Evolutionary conservation across 139 green algal species (phyloP), one percentile per base, ranked within the genome.

Genomic region (Chlamydomonas sp.): DNA sequence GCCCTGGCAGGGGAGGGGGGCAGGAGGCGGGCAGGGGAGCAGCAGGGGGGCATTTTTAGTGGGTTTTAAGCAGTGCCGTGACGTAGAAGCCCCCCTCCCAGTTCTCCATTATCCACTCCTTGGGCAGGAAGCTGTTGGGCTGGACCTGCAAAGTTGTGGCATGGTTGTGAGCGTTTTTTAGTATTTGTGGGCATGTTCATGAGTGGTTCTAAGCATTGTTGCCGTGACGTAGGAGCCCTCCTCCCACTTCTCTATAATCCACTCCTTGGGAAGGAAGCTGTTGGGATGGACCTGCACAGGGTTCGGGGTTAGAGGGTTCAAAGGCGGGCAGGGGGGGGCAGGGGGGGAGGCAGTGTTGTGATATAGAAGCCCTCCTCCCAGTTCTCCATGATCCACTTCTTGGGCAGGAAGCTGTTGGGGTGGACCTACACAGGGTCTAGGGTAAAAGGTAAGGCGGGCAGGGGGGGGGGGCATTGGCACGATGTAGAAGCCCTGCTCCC

Each of bases 61-160:
- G 54, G 26, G 34, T 16, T 26, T 13, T 54, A 26, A 54, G 43
- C 43, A 54, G 13, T 54, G 43, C 43, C 13, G 16, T 99, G 81
- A 99, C 98, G 86, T 99, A 99, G 81, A 90, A 99, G 36, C 96
- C 95, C 78, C 98, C 94, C 85, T 99, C 95, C 95, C 95, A 99
- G 81, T 94, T 92, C 84, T 98, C 93, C 90, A 98, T 97, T 81
- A 98, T 97, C 93, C 93, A 98, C 59, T 95, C 88, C 72, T 82
- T 82, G 67, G 76, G 76, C 76, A 82, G 69, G 64, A 82, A 82
- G 3, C 63, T 74, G 76, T 76, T 79, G 62, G 77, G 36, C 26
- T 69, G 62, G 24, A 69, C 62, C 50, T 62, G 50, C 16, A 20
- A 20, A 54, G 43, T n/a, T n/a, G n/a, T n/a, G n/a, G n/a, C n/a